These are phyloP conservation scores for Phytophthora europaea DNA, from an alignment of 352 stramenopile species.

Conservation along the genomic window DNA sequence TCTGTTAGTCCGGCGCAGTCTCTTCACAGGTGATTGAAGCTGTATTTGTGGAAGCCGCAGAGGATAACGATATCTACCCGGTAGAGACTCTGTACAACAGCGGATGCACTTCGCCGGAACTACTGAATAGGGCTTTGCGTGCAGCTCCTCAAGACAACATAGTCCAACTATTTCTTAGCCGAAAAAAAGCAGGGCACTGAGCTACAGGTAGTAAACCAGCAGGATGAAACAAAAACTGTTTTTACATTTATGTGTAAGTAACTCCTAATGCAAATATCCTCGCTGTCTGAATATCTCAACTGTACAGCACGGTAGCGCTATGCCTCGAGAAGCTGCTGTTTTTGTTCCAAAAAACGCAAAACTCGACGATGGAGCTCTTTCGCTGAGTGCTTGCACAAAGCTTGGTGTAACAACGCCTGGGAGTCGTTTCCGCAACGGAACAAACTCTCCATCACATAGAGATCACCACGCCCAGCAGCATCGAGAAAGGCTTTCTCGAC, in stretches of 20 bases:
- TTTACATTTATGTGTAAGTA: background rate
- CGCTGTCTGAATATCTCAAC: too few species aligned
- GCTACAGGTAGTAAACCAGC: too few species aligned
- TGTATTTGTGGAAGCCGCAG: background rate
- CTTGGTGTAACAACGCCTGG: background rate
- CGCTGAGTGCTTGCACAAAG: background rate
- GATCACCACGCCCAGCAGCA: background rate
- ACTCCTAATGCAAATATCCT: too few species aligned
- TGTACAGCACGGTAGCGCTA: background rate
- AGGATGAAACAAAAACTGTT: background rate
- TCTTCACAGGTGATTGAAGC: background rate
- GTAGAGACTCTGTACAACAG: constrained; percentile 3
- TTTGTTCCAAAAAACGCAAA: constrained; percentile 7
- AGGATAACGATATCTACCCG: background rate
- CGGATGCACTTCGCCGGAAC: background rate
- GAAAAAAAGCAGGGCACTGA: background rate
- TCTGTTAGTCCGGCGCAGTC: background rate
- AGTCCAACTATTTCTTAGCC: background rate
- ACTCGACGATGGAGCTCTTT: constrained; percentile 1
- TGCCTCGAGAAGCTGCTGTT: background rate
- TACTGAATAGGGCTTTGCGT: constrained; percentile 4
- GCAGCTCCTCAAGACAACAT: background rate
- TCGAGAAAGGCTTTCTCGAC: constrained; percentile 2
- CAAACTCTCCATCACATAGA: constrained; percentile 15
- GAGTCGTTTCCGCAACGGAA: background rate